Base-by-base conservation (phyloP, 2,329 filamentous ascomycete species). In the Seiridium unicorne region DNA sequence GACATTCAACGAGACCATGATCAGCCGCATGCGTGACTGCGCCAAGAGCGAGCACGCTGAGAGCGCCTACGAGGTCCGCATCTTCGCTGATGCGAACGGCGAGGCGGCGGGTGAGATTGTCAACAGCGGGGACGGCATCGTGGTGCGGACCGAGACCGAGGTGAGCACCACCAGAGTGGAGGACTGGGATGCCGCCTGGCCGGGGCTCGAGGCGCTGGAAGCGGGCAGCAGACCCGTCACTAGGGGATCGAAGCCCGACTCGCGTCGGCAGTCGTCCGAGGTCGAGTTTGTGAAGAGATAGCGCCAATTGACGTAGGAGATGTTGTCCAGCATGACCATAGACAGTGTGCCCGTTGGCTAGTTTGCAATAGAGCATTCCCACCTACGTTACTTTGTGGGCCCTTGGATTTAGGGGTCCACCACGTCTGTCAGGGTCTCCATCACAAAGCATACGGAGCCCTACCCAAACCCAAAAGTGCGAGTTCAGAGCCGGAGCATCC, bases 1-100 rank as follows among this genome's bases (percentile, higher is more conserved):
- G 7, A 57, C 54, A 4, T 57, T 57, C 26, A 57, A 57, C 26
- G 44, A 48, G n/a, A 46, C 54, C 54, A 53, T 53, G 49, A 40
- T 47, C 8, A 57, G 44, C 54, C 54, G 54, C 11, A 35, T 38
- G 35, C 54, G 44, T 42, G 54, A 57, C 32, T 10, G 32, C 11
- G 40, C 31, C 54, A 57, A 57, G 44, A 48, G 40, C 42, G 54
- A 57, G 6, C 26, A 42, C 9, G 40, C 54, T 3, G 54, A 57
- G 40, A 57, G 54, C 34, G 40, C 42, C 4, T 57, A 57, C 34
- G 54, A 57, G 8, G 54, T 57, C 9, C 54, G 54, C 44, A 57
- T 57, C 54, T 57, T 46, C 26, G 48, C 26, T 10, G 48, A 5
- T 3, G 48, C 31, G 4, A 31, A 31, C 11, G 53, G 44, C 44